phyloP scores from a whole-genome alignment of 1,284 basidiomycete species.

The Malassezia yamatoensis region DNA sequence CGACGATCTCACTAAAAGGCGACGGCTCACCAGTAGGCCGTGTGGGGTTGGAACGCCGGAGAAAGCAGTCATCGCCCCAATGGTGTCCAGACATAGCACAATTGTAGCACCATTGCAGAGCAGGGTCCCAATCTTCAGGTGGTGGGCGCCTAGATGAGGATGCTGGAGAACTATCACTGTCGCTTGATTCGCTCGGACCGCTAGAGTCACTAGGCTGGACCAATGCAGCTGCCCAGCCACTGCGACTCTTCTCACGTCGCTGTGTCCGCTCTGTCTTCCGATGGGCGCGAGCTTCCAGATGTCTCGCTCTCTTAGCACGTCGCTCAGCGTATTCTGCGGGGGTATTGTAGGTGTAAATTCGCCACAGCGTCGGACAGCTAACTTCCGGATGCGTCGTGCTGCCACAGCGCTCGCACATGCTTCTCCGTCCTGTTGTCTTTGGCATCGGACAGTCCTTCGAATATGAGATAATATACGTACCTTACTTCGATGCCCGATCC shows the following conservation, averaged over 20 bases:
- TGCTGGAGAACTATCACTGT: slow-evolving; percentile 12
- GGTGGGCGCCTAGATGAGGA: slow-evolving; percentile 8
- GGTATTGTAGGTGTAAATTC: slow-evolving; percentile 68
- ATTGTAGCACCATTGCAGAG: slow-evolving; percentile 68
- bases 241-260: slow-evolving; percentile 4
- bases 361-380: slow-evolving; percentile 80
- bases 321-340: slow-evolving; percentile 52
- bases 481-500: slow-evolving; percentile 74
- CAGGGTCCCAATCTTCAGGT: slow-evolving; percentile 21
- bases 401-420: slow-evolving; percentile 67
- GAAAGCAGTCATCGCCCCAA: slow-evolving; percentile 74
- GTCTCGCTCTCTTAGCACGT: slow-evolving; percentile 19
- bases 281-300: slow-evolving; percentile 3
- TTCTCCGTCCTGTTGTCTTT: slow-evolving; percentile 3
- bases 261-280: background rate
- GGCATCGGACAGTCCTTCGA: slow-evolving; percentile 60
- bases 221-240: slow-evolving; percentile 10
- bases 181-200: slow-evolving; percentile 13
- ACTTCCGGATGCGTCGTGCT: slow-evolving; percentile 59
- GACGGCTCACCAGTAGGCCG: slow-evolving; percentile 56
- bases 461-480: slow-evolving; percentile 24
- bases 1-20: slow-evolving; percentile 64
- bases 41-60: slow-evolving; percentile 53
- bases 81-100: slow-evolving; percentile 65
- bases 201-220: slow-evolving; percentile 11